Evolutionary conservation across 2,329 filamentous ascomycete species (phyloP).

Genomic region (Ceratocystis smalleyi): DNA sequence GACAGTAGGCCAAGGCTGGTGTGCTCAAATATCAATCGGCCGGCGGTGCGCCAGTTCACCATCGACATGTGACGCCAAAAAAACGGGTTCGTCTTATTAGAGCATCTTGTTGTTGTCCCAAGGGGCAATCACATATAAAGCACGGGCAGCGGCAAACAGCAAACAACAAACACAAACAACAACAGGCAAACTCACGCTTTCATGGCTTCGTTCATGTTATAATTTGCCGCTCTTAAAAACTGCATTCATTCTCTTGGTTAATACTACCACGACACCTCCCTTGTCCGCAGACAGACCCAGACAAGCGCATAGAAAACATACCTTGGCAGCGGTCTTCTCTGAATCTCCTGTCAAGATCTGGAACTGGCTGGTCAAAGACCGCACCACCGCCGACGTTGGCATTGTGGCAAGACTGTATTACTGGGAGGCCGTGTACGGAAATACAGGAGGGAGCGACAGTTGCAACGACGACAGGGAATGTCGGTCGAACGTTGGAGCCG

Average conservation of each 20-base stretch:
- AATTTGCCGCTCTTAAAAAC: constrained; percentile 24
- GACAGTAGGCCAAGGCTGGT: neutral
- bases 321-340: constrained; percentile 31
- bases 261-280: neutral
- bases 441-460: too few species aligned
- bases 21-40: neutral
- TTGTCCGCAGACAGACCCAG: neutral
- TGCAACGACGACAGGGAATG: too few species aligned
- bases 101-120: neutral
- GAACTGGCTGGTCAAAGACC: constrained; percentile 29
- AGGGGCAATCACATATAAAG: neutral
- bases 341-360: constrained; percentile 29
- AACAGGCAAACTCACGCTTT: constrained; percentile 37
- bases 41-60: neutral
- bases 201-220: constrained; percentile 38
- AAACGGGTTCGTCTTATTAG: neutral
- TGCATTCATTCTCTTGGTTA: constrained; percentile 5
- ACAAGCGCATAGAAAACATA: constrained; percentile 23
- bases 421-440: too few species aligned
- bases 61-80: neutral
- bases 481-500: too few species aligned
- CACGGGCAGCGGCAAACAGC: neutral
- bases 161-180: neutral
- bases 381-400: constrained; percentile 22
- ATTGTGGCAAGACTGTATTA: neutral